Base-by-base conservation (phyloP, 768 basidiomycete genomes). In the Lepiota brunneoincarnata region DNA sequence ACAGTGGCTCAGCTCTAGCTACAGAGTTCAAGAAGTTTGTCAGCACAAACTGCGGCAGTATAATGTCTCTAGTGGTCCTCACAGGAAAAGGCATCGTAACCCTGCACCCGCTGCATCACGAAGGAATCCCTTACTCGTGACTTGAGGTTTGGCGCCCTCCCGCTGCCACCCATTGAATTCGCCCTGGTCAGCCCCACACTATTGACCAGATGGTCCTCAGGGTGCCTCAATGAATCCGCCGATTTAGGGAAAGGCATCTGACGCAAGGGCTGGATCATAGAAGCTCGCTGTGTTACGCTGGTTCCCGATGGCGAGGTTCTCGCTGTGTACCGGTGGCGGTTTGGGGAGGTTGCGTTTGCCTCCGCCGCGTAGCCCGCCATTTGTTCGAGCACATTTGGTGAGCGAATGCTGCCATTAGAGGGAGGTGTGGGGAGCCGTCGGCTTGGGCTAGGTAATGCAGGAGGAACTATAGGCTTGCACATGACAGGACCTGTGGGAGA, bases 401-500 rank as follows among this genome's bases (percentile, higher is more conserved):
- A 41, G 24, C 45, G 53, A 3, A 44, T n/a, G 23, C 6, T 26
- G 28, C 31, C 53, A 54, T 47, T 38, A 14, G 42, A 23, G 10
- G 38, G 37, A 23, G 53, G 38, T 3, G 28, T 52, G 14, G 51
- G 46, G 17, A 41, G 21, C 15, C 41, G 26, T 12, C 37, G 26
- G 26, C 28, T 51, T 21, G 41, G 41, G 35, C 43, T 45, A 18
- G 53, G 53, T 5, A 54, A 21, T 15, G 53, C 53, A 6, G 53
- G 53, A 7, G 53, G 53, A 14, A 23, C 23, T 15, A 18, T 38
- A 1, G 53, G 39, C n/a, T 31, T 39, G 17, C 23, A 46, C 2
- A 54, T 47, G 21, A 38, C 53, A 7, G 53, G 53, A 2, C 53
- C 53, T 15, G 53, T 54, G 18, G 53, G 53, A 20, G 53, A 54